A percentile compares a stretch with the other conserved stretches of the same genome.
Evolutionary conservation across 2,329 filamentous ascomycete genomes (phyloP).

Genomic region (Fusarium cicatricum): DNA sequence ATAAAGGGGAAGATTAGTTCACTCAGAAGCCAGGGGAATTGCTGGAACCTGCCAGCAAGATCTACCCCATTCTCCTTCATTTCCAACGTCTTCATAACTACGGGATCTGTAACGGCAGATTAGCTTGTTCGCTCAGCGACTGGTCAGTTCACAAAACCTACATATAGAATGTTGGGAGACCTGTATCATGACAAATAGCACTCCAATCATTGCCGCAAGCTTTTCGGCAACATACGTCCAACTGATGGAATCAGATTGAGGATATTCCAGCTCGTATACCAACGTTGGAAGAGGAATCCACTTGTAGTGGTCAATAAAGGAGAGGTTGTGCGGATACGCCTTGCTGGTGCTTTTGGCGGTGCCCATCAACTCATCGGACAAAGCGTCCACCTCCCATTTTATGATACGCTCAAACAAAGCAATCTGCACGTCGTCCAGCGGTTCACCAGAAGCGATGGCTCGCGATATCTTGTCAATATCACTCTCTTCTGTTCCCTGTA

Average conservation of each 20-base stretch:
- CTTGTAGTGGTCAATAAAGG: slow-evolving; percentile 69
- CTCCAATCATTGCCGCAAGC: slow-evolving; percentile 71
- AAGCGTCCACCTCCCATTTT: slow-evolving; percentile 69
- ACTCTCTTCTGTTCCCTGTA: slow-evolving; percentile 49
- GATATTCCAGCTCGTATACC: slow-evolving; percentile 82
- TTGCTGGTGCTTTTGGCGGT: slow-evolving; percentile 60
- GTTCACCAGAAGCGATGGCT: slow-evolving; percentile 67
- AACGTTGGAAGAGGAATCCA: slow-evolving; percentile 79
- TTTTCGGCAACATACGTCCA: slow-evolving; percentile 82
- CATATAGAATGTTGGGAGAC: slow-evolving; percentile 79
- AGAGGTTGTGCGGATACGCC: slow-evolving; percentile 75
- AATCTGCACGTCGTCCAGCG: slow-evolving; percentile 69
- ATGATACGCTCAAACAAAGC: slow-evolving; percentile 71
- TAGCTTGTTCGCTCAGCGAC: not conserved
- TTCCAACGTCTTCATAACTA: slow-evolving; percentile 70
- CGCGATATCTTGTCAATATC: slow-evolving; percentile 69
- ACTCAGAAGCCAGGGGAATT: slow-evolving; percentile 78
- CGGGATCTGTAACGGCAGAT: slow-evolving; percentile 59
- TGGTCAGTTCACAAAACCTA: slow-evolving; percentile 25
- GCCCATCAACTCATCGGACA: slow-evolving; percentile 71
- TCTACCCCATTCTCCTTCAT: slow-evolving; percentile 74
- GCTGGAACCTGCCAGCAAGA: slow-evolving; percentile 65
- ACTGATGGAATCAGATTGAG: slow-evolving; percentile 71
- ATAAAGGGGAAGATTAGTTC: slow-evolving; percentile 82
- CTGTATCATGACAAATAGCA: slow-evolving; percentile 81